Evolutionary conservation across 2,329 filamentous ascomycete genomes (phyloP).

Genomic region (Ceratocystis destructans): DNA sequence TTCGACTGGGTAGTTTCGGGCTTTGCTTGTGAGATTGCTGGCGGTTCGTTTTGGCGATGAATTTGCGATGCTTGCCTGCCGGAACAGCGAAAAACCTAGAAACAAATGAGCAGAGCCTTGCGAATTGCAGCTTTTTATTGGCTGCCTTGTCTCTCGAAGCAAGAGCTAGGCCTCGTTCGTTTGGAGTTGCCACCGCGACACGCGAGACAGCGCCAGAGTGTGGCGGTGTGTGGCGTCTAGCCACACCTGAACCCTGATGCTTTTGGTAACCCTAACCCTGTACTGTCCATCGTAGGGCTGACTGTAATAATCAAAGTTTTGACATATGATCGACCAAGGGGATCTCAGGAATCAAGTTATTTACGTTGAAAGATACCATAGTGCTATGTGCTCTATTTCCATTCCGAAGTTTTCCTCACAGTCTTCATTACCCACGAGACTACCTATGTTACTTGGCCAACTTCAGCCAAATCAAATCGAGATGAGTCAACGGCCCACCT

Average conservation of each 20-base stretch:
- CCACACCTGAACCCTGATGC: no score
- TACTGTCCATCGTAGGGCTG: no score
- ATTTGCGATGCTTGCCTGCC: neutral
- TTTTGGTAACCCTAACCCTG: neutral
- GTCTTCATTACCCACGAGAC: no score
- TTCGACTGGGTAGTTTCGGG: neutral
- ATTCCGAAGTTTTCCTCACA: no score
- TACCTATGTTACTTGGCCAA: no score
- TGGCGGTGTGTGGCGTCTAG: neutral
- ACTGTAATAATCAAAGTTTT: no score
- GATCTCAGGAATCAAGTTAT: no score
- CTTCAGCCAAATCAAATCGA: no score
- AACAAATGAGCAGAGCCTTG: neutral
- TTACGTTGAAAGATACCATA: no score
- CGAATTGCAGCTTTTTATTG: neutral
- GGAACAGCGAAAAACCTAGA: neutral
- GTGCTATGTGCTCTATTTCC: no score
- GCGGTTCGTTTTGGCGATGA: neutral
- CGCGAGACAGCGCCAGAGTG: neutral
- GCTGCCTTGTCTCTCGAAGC: neutral
- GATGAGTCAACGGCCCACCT: no score
- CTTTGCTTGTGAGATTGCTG: neutral
- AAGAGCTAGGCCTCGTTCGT: neutral
- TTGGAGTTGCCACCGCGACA: slow-evolving; percentile 3
- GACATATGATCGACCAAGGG: no score